phyloP scores from a whole-genome alignment of 1,284 basidiomycete genomes.

The Ganoderma boninense region DNA sequence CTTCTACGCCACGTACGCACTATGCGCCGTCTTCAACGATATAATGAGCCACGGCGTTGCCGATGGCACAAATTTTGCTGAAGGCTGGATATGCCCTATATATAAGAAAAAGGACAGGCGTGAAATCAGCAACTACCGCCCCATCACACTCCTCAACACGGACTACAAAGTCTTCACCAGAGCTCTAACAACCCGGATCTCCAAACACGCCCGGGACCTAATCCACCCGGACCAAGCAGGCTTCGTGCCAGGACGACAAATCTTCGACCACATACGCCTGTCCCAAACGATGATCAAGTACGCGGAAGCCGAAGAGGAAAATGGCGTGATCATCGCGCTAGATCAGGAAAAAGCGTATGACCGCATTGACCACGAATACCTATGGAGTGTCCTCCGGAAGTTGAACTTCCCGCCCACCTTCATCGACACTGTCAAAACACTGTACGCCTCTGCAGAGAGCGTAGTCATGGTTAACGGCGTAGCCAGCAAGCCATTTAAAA shows the following conservation, averaged over 20 bases:
- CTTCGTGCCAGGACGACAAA: slow-evolving; percentile 37
- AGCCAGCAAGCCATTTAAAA: slow-evolving; percentile 26
- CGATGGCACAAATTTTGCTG: slow-evolving; percentile 29
- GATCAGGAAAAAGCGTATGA: slow-evolving; percentile 47
- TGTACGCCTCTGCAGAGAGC: slow-evolving; percentile 38
- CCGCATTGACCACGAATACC: slow-evolving; percentile 40
- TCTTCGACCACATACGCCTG: slow-evolving; percentile 37
- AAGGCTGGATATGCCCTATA: slow-evolving; percentile 46
- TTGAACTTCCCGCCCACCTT: slow-evolving; percentile 34
- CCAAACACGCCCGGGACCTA: slow-evolving; percentile 12
- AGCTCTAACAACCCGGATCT: slow-evolving; percentile 30
- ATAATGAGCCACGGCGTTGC: slow-evolving; percentile 25
- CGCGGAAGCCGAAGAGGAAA: slow-evolving; percentile 33
- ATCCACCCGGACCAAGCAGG: slow-evolving; percentile 42
- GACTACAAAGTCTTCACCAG: slow-evolving; percentile 38
- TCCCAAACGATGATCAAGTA: slow-evolving; percentile 34
- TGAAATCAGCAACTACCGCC: slow-evolving; percentile 42
- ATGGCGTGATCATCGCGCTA: slow-evolving; percentile 40
- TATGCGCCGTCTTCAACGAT: slow-evolving; percentile 31
- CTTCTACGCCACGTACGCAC: slow-evolving; percentile 17
- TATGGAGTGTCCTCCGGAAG: slow-evolving; percentile 34
- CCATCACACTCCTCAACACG: slow-evolving; percentile 46
- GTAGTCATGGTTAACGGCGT: slow-evolving; percentile 39
- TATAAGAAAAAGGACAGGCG: slow-evolving; percentile 44
- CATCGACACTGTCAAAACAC: slow-evolving; percentile 24